These are phyloP conservation scores for Carex parvula DNA, from an alignment of 176 grass and related monocot species.

Conservation along the genomic window DNA sequence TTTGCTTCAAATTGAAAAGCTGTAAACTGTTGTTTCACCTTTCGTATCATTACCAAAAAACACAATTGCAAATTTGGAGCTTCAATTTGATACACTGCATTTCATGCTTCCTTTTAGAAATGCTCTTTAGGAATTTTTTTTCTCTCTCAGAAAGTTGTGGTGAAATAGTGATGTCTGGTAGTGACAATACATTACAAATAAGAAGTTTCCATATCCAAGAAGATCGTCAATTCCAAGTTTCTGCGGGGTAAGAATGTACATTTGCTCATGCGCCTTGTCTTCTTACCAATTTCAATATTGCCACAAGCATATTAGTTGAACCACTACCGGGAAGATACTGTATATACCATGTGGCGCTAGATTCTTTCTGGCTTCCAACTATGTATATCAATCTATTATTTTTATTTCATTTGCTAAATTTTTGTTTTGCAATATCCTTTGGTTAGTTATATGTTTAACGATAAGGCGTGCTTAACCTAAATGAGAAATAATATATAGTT, in stretches of 20 bases:
- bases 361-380: not conserved
- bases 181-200: conserved; percentile 13
- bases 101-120: not conserved
- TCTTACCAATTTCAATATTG: not conserved
- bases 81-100: not conserved
- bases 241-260: conserved; percentile 18
- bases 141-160: not conserved
- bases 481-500: not conserved
- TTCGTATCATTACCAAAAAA: not conserved
- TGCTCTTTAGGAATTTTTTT: not conserved
- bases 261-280: conserved; percentile 4
- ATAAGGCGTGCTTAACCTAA: not conserved
- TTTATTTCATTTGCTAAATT: not conserved
- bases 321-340: not conserved
- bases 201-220: conserved; percentile 22
- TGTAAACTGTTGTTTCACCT: not conserved
- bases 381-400: not conserved
- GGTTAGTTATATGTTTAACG: not conserved
- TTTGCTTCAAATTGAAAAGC: not conserved
- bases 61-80: not conserved
- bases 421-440: not conserved
- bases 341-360: not conserved
- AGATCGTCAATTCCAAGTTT: conserved; percentile 19
- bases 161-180: not conserved
- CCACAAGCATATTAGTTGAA: not conserved